Base-by-base conservation (phyloP, 169 alveolate genomes). In the Plasmodium reichenowi region DNA sequence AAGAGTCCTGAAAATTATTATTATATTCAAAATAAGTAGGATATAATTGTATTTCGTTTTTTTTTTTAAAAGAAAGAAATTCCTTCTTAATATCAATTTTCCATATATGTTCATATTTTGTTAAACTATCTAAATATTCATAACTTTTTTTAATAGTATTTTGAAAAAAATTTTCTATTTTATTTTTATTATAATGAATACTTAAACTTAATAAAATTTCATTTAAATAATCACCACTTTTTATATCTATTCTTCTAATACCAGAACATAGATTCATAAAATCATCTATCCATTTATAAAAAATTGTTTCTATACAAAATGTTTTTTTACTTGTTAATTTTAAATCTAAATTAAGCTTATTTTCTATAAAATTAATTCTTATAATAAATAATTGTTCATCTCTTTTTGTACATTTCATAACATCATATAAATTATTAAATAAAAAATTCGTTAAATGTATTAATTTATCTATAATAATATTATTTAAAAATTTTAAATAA, bases 401-500 rank as follows among this genome's bases (percentile, higher is more conserved):
- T 22, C 70, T 63, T 38, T 68, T 72, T 24, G 48, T 48, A 17
- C 22, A 10, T 56, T 17, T 38, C 91, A 83, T 83, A 5, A 83
- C 63, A 12, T 48, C 80, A 5, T 48, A 68, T 29, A 83, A 47
- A 47, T 83, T 83, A 20, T 72, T 67, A 24, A 83, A 83, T 17
- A 83, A 20, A 20, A 32, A 83, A 15, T 68, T 68, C 1, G 76
- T 60, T 13, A 83, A 48, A 32, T 83, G 74, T 26, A 60, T 83
- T 47, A 94, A 87, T 29, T 93, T 95, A 59, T 95, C 97, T 24
- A 91, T 93, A 62, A 95, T 95, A 4, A 95, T 78, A 29, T 93
- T 93, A 88, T 97, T 97, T 59, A 96, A 93, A 89, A 94, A 97
- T 92, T 97, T 97, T 74, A 93, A 88, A 62, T 97, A 97, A 76